These are phyloP conservation scores for Aristolochia californica DNA, from an alignment of 164 flowering plant genomes.

Conservation along the genomic window DNA sequence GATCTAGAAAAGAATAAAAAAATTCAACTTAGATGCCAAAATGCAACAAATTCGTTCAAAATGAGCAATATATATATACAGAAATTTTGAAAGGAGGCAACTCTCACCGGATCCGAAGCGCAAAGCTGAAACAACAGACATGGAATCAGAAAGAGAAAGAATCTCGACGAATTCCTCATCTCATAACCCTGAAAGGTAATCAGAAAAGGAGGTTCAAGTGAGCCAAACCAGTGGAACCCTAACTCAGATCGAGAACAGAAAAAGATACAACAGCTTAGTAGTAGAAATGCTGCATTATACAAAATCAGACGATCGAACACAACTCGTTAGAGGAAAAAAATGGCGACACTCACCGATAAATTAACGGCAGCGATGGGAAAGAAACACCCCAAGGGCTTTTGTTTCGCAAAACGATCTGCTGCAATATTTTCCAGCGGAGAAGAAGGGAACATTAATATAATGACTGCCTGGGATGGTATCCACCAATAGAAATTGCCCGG, in stretches of 20 bases:
- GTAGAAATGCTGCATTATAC: not conserved
- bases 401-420: not conserved
- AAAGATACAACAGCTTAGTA: not conserved
- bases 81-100: not conserved
- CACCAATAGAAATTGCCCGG: not conserved
- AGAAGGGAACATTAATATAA: not conserved
- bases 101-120: slow-evolving; percentile 21
- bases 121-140: slow-evolving; percentile 17
- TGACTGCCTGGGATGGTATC: not conserved
- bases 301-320: not conserved
- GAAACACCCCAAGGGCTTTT: not conserved
- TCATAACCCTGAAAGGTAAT: slow-evolving; percentile 14
- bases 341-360: not conserved
- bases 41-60: not conserved
- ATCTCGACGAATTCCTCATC: slow-evolving; percentile 6
- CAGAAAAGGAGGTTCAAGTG: not conserved
- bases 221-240: too few relatives aligned
- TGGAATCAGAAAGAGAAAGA: slow-evolving; percentile 14
- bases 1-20: not conserved
- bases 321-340: not conserved
- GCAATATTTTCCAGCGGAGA: not conserved
- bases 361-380: not conserved
- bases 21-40: not conserved
- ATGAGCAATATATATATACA: not conserved
- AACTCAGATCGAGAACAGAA: too few relatives aligned